Conservation (phyloP, 2,329 filamentous ascomycete species). For the Talaromyces verruculosus region DNA sequence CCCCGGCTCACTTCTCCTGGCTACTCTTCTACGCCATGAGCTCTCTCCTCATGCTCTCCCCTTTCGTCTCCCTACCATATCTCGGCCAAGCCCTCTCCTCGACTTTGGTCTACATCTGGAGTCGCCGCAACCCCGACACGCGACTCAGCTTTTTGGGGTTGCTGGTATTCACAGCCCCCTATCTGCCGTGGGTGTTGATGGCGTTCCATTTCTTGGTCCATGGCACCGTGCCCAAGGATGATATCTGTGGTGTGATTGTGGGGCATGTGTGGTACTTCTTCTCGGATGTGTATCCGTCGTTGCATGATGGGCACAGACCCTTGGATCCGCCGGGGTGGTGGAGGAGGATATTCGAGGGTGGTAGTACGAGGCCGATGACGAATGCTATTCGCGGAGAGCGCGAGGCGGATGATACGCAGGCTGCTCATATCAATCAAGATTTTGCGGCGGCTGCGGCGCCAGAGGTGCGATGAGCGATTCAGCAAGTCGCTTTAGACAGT, state of each 20-base stretch:
- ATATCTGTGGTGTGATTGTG: slow-evolving; percentile 91
- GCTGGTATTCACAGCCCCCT: slow-evolving; percentile 88
- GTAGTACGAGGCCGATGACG: slow-evolving; percentile 3
- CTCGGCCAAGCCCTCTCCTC: slow-evolving; percentile 91
- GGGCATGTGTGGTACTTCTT: slow-evolving; percentile 99
- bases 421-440: slow-evolving; percentile 33
- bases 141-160: slow-evolving; percentile 84
- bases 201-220: slow-evolving; percentile 89
- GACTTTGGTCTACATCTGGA: slow-evolving; percentile 97
- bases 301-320: slow-evolving; percentile 80
- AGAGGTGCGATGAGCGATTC: slow-evolving; percentile 31
- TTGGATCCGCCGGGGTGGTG: slow-evolving; percentile 89
- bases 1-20: slow-evolving; percentile 93
- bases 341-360: slow-evolving; percentile 73
- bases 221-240: slow-evolving; percentile 85
- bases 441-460: slow-evolving; percentile 35
- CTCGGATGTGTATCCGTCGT: slow-evolving; percentile 88
- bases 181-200: slow-evolving; percentile 94
- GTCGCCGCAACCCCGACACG: slow-evolving; percentile 87
- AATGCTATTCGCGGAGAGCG: slow-evolving; percentile 6
- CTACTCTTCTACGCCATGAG: slow-evolving; percentile 81
- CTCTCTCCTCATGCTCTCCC: slow-evolving; percentile 77
- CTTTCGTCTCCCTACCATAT: slow-evolving; percentile 87
- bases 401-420: slow-evolving; percentile 27
- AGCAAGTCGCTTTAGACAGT: not conserved